phyloP scores from a whole-genome alignment of 805 yeast species.

The Hagleromyces aurorensis region DNA sequence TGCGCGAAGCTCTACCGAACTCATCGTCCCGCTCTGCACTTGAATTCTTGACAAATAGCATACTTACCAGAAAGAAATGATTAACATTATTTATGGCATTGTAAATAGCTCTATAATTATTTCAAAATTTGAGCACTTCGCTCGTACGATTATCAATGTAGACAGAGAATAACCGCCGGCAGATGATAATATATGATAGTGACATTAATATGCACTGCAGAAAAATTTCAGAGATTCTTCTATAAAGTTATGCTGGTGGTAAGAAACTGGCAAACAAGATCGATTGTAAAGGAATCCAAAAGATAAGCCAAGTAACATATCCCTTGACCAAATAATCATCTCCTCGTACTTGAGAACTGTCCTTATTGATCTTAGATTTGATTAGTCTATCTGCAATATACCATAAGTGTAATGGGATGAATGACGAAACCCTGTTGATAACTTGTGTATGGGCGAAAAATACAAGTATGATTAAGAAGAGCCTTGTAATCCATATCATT shows the following conservation, averaged over 20 bases:
- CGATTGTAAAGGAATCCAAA: constrained; percentile 66
- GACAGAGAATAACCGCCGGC: too few species aligned
- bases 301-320: constrained; percentile 42
- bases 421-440: constrained; percentile 68
- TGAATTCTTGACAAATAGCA: constrained; percentile 73
- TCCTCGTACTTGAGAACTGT: constrained; percentile 8
- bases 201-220: too few species aligned
- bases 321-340: constrained; percentile 27
- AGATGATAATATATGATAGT: too few species aligned
- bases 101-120: too few species aligned
- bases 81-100: too few species aligned
- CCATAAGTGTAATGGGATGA: constrained; percentile 73
- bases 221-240: too few species aligned
- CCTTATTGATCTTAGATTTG: constrained; percentile 14
- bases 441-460: constrained; percentile 80
- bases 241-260: constrained; percentile 70
- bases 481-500: constrained; percentile 35
- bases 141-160: too few species aligned
- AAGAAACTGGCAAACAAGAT: constrained; percentile 71
- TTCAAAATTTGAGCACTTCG: too few species aligned
- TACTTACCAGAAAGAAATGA: constrained; percentile 72
- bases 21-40: constrained; percentile 85
- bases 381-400: constrained; percentile 40
- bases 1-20: constrained; percentile 65
- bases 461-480: constrained; percentile 43